Conservation (phyloP, 129 eudicot species). For the Chrysanthemum lavandulifolium region DNA sequence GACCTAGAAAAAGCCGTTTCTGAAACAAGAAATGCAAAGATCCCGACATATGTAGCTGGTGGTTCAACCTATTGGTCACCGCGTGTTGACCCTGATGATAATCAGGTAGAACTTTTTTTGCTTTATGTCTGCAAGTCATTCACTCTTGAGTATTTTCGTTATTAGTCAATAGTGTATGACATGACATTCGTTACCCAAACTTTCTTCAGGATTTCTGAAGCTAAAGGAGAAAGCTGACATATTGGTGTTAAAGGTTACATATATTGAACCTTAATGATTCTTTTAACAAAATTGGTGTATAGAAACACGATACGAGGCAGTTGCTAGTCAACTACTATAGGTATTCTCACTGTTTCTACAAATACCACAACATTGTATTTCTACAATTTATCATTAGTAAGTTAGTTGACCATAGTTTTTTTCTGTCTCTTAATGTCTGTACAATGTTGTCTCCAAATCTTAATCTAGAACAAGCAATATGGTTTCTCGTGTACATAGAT, state of each 20-base stretch:
- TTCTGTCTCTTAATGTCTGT: not conserved
- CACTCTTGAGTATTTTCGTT: not conserved
- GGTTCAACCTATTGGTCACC: slow-evolving; percentile 35
- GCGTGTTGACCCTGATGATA: slow-evolving; percentile 23
- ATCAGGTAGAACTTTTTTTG: slow-evolving; percentile 26
- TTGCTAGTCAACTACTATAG: slow-evolving; percentile 9
- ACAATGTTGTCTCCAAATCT: slow-evolving; percentile 7
- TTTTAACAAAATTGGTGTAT: slow-evolving; percentile 25
- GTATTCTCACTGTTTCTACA: not conserved
- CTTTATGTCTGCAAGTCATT: not conserved
- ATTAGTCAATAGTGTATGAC: not conserved
- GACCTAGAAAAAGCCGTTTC: slow-evolving; percentile 47
- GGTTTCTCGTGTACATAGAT: slow-evolving; percentile 15
- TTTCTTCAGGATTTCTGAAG: slow-evolving; percentile 26
- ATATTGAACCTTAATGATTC: slow-evolving; percentile 24
- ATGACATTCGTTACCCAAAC: not conserved
- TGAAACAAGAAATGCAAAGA: slow-evolving; percentile 39
- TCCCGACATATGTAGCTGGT: slow-evolving; percentile 32
- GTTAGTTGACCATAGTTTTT: slow-evolving; percentile 9
- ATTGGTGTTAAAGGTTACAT: slow-evolving; percentile 13
- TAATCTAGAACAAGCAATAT: slow-evolving; percentile 1
- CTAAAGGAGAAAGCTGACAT: slow-evolving; percentile 20
- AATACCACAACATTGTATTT: slow-evolving; percentile 10
- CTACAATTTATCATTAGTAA: not conserved
- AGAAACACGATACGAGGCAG: not conserved